Base-by-base conservation (phyloP, 345 rosid species). In the Raphanus sativus region DNA sequence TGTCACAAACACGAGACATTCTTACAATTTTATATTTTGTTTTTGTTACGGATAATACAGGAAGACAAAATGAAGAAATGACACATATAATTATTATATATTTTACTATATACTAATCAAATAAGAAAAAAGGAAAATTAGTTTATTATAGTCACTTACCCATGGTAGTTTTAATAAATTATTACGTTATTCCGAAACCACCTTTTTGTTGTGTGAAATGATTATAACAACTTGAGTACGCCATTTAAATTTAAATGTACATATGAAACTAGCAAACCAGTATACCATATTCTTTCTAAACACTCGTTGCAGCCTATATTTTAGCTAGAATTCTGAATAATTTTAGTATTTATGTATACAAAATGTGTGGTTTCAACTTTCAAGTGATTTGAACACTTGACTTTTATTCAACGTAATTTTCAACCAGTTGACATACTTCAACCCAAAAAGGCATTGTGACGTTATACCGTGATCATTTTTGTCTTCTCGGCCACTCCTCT, bases 1-100 rank as follows among this genome's bases (percentile, higher is more conserved):
- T 79, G 82, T 79, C 82, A 63, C 16, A 48, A 68, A 79, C 82
- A 79, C 82, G 78, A 79, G 78, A 74, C 82, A 62, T 69, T 74
- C 64, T 78, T 62, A 68, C 75, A 63, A 52, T 67, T 50, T 8
- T 50, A 2, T 17, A 28, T 64, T 40, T 55, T 13, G 6, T 42
- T 58, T 67, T 10, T 67, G 24, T 36, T 32, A 30, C 10, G 48
- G 6, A 38, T 70, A 63, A 26, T 40, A 36, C 26, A 48, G 42
- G 63, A 21, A 26, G 21, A 40, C 29, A 45, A 5, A 5, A 59
- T 17, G 73, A 67, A 58, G 64, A 42, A 32, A 40, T 8, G 28
- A 21, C 42, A 32, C 32, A 73, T 30, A 8, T 38, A 24, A 21
- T 50, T 56, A 21, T 17, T 62, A 16, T 5, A 50, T 56, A 56